phyloP scores from a whole-genome alignment of 2,329 filamentous ascomycete species.

The Microcyclospora pomicola region DNA sequence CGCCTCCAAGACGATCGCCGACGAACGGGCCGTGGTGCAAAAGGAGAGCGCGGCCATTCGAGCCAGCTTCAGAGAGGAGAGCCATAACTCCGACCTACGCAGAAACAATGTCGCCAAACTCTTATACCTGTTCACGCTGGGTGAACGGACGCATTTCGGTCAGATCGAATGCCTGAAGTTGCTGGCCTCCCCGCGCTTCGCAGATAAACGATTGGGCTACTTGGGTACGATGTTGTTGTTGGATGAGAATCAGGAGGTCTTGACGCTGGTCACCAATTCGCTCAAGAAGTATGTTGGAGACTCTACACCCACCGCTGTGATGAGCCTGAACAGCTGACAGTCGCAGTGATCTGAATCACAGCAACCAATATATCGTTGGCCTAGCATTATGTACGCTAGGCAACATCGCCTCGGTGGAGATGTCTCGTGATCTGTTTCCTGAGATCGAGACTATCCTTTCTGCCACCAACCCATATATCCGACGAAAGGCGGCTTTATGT shows the following conservation, averaged over 20 bases:
- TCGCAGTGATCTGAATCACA: constrained; percentile 86
- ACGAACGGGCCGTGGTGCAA: constrained; percentile 94
- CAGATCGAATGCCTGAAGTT: constrained; percentile 99
- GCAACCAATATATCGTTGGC: constrained; percentile 96
- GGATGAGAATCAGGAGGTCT: constrained; percentile 95
- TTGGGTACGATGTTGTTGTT: constrained; percentile 89
- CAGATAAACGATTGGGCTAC: constrained; percentile 92
- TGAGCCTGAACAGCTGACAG: too few relatives aligned
- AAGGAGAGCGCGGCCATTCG: constrained; percentile 97
- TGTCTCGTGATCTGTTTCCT: constrained; percentile 92
- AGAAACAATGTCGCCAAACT: constrained; percentile 98
- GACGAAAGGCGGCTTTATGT: constrained; percentile 92
- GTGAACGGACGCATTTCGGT: constrained; percentile 94
- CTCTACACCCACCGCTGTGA: too few relatives aligned
- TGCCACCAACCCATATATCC: constrained; percentile 95
- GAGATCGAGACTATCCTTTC: constrained; percentile 88
- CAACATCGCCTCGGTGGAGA: constrained; percentile 95
- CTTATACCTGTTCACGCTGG: constrained; percentile 92
- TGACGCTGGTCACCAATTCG: constrained; percentile 95
- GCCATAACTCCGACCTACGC: constrained; percentile 80
- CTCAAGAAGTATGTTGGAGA: constrained; percentile 67
- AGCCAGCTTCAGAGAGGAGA: constrained; percentile 95
- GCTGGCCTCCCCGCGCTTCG: constrained; percentile 88
- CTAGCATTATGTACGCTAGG: constrained; percentile 90
- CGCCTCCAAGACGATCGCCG: constrained; percentile 95